Base-by-base conservation (phyloP, 2,329 filamentous ascomycete species). In the Claviceps sp. region DNA sequence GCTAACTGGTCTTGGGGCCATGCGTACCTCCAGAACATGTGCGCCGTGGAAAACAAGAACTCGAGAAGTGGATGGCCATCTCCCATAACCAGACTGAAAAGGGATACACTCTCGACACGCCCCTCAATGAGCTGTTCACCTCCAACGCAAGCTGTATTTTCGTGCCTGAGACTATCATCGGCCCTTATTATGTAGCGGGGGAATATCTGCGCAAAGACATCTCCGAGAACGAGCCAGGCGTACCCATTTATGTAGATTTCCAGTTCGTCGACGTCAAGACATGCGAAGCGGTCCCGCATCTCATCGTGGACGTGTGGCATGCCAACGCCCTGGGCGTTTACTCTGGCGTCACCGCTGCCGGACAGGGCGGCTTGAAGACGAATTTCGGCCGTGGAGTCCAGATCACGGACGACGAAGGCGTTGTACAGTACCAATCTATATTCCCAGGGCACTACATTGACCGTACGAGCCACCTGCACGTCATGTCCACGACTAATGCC, bases 311-410 rank as follows among this genome's bases (percentile, higher is more conserved):
- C 54, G 61, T 70, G 36, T 74, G 72, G 72, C 65, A 72, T 56
- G 67, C 67, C 61, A 73, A 74, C 57, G 59, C 70, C 16, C 72
- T 70, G 2, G 70, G 71, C 36, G 68, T 72, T 26, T 74, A 74
- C 61, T 68, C 64, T 7, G 70, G 71, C 50, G 63, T 72, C 45
- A 57, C 63, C 24, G 58, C 60, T 37, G 58, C 53, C 22, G 65
- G 65, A 24, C 70, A 71, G 54, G 67, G 64, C 18, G 63, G 65
- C 53, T 50, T 69, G 41, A 55, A 67, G 56, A 63, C 56, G 22
- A 70, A 68, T 37, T 69, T 62, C 54, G 63, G 68, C 16, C 70
- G 71, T 51, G 70, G 69, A 26, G 58, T 72, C 46, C 69, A 71
- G 56, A 52, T 59, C 44, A 70, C 69, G 24, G 65, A 71, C 53